A percentile compares a stretch with the other conserved stretches of the same genome.
Conservation (phyloP, 176 grass and related monocot species). For the Poa pratensis region DNA sequence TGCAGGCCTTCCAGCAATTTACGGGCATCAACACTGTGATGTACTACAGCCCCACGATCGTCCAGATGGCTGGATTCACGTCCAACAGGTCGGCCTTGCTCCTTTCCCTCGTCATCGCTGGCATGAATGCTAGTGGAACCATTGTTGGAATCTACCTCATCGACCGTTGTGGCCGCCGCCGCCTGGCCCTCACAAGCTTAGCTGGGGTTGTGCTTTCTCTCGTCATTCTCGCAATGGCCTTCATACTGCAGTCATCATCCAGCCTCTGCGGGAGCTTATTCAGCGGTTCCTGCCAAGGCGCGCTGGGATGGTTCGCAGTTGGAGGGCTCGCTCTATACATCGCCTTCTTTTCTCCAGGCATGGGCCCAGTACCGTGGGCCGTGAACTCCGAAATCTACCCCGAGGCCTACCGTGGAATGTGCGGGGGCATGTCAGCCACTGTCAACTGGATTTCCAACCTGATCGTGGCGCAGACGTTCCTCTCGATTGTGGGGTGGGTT, state of each 20-base stretch:
- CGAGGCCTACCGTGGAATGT: slow-evolving; percentile 76
- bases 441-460: slow-evolving; percentile 95
- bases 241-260: slow-evolving; percentile 66
- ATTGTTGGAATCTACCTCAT: slow-evolving; percentile 92
- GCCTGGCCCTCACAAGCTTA: slow-evolving; percentile 70
- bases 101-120: slow-evolving; percentile 71
- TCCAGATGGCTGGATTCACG: slow-evolving; percentile 95
- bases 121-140: slow-evolving; percentile 77
- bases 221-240: slow-evolving; percentile 65
- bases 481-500: slow-evolving; percentile 66
- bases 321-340: slow-evolving; percentile 81
- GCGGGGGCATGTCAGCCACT: slow-evolving; percentile 92
- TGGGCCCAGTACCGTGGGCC: slow-evolving; percentile 93
- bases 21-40: slow-evolving; percentile 99
- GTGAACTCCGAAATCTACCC: slow-evolving; percentile 96
- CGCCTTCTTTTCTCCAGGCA: slow-evolving; percentile 77
- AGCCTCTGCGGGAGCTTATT: slow-evolving; percentile 1
- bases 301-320: slow-evolving; percentile 65
- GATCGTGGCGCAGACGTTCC: slow-evolving; percentile 82
- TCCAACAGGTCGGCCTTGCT: slow-evolving; percentile 88
- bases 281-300: slow-evolving; percentile 33
- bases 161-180: slow-evolving; percentile 81
- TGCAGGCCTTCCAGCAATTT: slow-evolving; percentile 96
- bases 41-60: slow-evolving; percentile 94
- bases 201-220: slow-evolving; percentile 73